These are phyloP conservation scores for Lumnitzera racemosa DNA, from an alignment of 345 rosid species.

Conservation along the genomic window DNA sequence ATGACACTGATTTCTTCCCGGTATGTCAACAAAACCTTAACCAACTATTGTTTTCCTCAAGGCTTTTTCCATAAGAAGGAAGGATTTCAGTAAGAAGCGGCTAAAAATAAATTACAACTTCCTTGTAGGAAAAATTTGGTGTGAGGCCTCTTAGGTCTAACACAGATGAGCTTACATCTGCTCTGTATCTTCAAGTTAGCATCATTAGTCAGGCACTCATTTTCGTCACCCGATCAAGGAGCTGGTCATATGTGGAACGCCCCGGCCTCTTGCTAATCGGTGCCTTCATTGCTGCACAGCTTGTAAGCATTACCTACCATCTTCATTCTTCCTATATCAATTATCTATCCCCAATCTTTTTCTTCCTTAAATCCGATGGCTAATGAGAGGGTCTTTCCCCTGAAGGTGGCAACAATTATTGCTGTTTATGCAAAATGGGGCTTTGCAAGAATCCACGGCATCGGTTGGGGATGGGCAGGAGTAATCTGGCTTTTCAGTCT, in stretches of 20 bases:
- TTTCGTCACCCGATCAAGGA: constrained; percentile 30
- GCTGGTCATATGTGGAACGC: constrained; percentile 28
- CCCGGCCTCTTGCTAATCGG: constrained; percentile 22
- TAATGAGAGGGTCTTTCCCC: neutral
- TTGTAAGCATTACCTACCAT: constrained; percentile 8
- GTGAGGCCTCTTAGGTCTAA: constrained; percentile 18
- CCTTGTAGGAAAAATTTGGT: constrained; percentile 21
- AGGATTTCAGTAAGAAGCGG: too few species aligned
- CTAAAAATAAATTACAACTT: neutral
- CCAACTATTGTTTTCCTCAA: neutral
- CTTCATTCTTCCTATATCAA: neutral
- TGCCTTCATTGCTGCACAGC: constrained; percentile 27
- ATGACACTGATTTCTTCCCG: constrained; percentile 26
- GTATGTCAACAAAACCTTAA: constrained; percentile 4
- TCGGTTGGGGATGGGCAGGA: constrained; percentile 55
- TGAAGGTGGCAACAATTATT: constrained; percentile 34
- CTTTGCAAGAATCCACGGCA: constrained; percentile 29
- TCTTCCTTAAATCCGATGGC: too few species aligned
- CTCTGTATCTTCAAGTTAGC: constrained; percentile 32
- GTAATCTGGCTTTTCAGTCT: constrained; percentile 38
- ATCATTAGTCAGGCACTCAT: constrained; percentile 34
- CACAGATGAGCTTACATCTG: constrained; percentile 22
- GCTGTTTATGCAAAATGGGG: constrained; percentile 40
- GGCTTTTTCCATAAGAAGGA: too few species aligned
- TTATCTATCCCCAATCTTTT: too few species aligned